phyloP scores from a whole-genome alignment of 495 filamentous ascomycete genomes.

The Penicillium waksmanii region DNA sequence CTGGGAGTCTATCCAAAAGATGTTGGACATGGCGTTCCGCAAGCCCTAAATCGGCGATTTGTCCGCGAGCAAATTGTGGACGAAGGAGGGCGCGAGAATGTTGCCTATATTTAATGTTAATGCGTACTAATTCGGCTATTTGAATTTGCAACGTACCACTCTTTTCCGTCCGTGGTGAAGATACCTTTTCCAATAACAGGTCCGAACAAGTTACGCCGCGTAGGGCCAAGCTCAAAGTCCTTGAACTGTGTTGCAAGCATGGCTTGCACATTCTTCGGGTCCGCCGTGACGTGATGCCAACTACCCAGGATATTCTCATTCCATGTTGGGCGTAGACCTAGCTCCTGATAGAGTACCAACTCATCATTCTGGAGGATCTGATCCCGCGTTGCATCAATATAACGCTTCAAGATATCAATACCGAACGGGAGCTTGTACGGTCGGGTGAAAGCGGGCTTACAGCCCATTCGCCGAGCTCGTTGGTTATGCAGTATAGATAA shows the following conservation, averaged over 20 bases:
- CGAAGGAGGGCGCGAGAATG: constrained; percentile 56
- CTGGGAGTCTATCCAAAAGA: constrained; percentile 40
- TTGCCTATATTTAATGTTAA: neutral
- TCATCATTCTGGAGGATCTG: constrained; percentile 3
- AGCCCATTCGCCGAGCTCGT: constrained; percentile 1
- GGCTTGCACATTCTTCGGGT: constrained; percentile 56
- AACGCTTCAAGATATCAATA: constrained; percentile 4
- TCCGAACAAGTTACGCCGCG: constrained; percentile 32
- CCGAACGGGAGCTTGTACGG: constrained; percentile 1
- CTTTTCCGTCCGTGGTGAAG: neutral
- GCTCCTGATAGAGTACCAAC: constrained; percentile 1
- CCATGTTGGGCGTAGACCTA: neutral
- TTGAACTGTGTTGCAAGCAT: constrained; percentile 57
- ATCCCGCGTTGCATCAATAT: neutral
- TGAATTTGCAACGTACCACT: constrained; percentile 2
- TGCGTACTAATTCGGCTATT: neutral
- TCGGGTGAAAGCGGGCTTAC: constrained; percentile 3
- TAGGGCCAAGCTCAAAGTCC: constrained; percentile 44
- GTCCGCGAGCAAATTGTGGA: constrained; percentile 56
- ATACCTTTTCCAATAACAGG: constrained; percentile 45
- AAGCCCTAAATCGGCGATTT: constrained; percentile 54
- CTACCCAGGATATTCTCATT: constrained; percentile 1
- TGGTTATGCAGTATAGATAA: neutral
- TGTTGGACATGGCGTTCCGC: constrained; percentile 56
- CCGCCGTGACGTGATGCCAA: constrained; percentile 39